phyloP scores from a whole-genome alignment of 2,329 filamentous ascomycete species.

The Ascochyta rabiei region DNA sequence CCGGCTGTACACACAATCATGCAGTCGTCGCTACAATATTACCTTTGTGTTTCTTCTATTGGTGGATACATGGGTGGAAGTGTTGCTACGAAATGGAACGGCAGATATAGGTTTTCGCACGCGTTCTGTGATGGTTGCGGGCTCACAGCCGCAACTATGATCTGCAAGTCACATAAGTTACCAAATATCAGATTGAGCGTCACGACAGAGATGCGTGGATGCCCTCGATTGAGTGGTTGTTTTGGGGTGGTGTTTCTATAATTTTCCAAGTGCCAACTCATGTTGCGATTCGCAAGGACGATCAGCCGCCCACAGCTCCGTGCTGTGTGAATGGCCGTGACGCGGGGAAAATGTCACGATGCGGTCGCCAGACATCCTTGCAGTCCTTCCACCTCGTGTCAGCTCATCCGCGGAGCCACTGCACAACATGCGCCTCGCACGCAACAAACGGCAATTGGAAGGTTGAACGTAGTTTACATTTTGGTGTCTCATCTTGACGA shows the following conservation, averaged over 20 bases:
- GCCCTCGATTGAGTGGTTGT: not conserved
- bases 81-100: not conserved
- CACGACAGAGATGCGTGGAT: not conserved
- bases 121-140: not conserved
- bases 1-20: not conserved
- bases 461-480: constrained; percentile 11
- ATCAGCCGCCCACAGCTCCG: not conserved
- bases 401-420: not conserved
- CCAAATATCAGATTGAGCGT: not conserved
- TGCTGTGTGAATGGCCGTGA: not conserved
- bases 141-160: not conserved
- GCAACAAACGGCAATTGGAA: not conserved
- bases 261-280: not conserved
- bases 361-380: not conserved
- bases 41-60: not conserved
- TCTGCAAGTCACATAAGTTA: not conserved
- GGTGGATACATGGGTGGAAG: not conserved
- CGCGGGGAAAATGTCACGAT: constrained; percentile 1
- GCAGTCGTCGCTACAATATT: not conserved
- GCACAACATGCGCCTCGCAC: not conserved
- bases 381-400: not conserved
- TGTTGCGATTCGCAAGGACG: not conserved
- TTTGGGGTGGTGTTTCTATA: too few relatives aligned
- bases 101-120: not conserved
- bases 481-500: constrained; percentile 7